Evolutionary conservation across 2,329 filamentous ascomycete genomes (phyloP).

Genomic region (Botryotinia calthae): DNA sequence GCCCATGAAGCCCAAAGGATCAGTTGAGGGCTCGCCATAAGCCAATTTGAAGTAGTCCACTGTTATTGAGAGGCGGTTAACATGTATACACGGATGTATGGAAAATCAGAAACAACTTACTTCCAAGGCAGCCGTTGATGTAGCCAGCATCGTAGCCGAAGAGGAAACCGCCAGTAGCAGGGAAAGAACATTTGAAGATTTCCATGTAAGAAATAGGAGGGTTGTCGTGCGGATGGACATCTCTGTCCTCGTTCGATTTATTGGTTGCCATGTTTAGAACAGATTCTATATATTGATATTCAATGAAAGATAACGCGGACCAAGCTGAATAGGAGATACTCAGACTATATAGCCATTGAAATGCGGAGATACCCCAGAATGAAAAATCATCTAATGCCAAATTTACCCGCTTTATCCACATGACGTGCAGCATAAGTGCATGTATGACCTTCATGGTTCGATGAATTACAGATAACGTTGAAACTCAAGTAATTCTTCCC

Average conservation of each 20-base stretch:
- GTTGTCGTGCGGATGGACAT: conserved; percentile 55
- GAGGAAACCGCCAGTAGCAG: conserved; percentile 59
- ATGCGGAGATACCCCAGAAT: background rate
- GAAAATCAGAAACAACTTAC: conserved; percentile 43
- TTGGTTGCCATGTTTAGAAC: background rate
- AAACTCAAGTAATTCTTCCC: background rate
- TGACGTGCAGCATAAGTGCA: background rate
- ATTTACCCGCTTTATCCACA: background rate
- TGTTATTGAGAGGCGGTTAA: background rate
- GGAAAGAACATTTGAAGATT: conserved; percentile 66
- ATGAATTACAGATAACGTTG: background rate
- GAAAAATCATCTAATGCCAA: background rate
- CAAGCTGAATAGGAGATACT: too few species aligned
- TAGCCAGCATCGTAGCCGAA: conserved; percentile 73
- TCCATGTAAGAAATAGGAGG: conserved; percentile 66
- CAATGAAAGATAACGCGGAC: background rate
- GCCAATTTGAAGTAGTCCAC: conserved; percentile 18
- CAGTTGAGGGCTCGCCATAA: conserved; percentile 4
- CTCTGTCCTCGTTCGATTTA: conserved; percentile 30
- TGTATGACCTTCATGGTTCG: background rate
- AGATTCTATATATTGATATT: background rate
- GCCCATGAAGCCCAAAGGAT: conserved; percentile 23
- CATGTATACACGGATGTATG: background rate
- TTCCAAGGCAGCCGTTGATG: conserved; percentile 62
- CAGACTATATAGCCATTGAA: background rate